Base-by-base conservation (phyloP, 2,329 filamentous ascomycete species). In the Aspergillus vadensis region DNA sequence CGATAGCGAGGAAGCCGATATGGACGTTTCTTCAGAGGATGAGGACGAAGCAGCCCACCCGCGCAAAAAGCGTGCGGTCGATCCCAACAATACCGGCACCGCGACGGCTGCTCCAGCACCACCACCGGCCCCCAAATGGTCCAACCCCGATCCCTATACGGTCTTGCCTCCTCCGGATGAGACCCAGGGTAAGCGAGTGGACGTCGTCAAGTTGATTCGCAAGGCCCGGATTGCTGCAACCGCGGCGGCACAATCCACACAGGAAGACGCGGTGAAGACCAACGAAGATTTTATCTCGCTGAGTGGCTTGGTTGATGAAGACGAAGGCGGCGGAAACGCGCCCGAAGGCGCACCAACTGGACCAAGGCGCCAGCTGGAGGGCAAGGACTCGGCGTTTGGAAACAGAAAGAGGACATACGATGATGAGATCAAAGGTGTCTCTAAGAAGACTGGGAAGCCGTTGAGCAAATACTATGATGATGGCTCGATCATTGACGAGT, bases 121-220 rank as follows among this genome's bases (percentile, higher is more conserved):
- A 10, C 58, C 65, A 15, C 69, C 72, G 47, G 78, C 74, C 5
- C 92, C 92, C 3, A 92, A 90, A 74, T 98, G 94, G 94, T 97
- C 92, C 4, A 98, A 98, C 68, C 93, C 94, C 3, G 94, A 98
- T 73, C 92, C 93, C 0, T 97, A 98, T 76, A 96, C 91, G 5
- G 90, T 87, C 2, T 81, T 97, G 9, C 94, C 94, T 8, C 92
- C 92, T 6, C 86, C 88, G 0, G 90, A 93, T 65, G 89, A 92
- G 57, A 82, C 81, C 5, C 82, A 85, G 41, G 84, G 85, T 19
- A 96, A 95, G 77, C 92, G 89, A 76, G 88, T 87, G 67, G 92
- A 97, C 66, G 89, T 97, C 41, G 91, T 98, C 38, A 91, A 96
- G 70, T 77, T 97, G 62, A 97, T 98, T 67, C 88, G 93, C 67